A percentile compares a stretch with the other conserved stretches of the same genome.
These are phyloP conservation scores for Bipolaris zeicola DNA, from an alignment of 2,329 filamentous ascomycete genomes.

Conservation along the genomic window DNA sequence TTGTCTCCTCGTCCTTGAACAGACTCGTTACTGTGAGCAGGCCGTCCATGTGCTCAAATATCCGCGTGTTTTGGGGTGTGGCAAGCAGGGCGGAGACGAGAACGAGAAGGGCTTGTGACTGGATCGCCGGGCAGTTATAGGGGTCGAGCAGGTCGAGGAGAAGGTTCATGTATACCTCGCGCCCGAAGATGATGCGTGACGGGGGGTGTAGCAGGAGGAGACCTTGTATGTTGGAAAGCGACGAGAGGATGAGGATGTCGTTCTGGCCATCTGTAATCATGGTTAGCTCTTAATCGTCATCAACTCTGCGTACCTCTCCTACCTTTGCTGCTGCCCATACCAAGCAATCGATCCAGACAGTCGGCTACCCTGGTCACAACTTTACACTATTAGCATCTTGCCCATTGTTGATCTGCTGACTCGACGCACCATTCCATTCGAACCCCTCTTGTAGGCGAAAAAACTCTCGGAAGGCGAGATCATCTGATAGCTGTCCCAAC, in stretches of 20 bases:
- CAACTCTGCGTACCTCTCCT: not conserved
- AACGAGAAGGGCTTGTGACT: constrained; percentile 86
- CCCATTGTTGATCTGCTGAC: not conserved
- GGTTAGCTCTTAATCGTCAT: not conserved
- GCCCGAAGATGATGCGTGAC: constrained; percentile 82
- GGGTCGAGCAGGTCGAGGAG: constrained; percentile 93
- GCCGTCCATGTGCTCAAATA: constrained; percentile 90
- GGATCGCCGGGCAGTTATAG: constrained; percentile 85
- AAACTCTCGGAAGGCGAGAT: constrained; percentile 92
- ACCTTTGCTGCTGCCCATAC: constrained; percentile 67
- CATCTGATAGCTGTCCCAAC: constrained; percentile 73
- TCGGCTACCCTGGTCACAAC: constrained; percentile 84
- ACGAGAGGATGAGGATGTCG: constrained; percentile 84
- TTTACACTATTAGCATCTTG: constrained; percentile 29
- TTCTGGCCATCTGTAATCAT: constrained; percentile 69
- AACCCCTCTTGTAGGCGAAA: constrained; percentile 97
- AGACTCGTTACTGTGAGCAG: constrained; percentile 88
- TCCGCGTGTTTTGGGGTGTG: constrained; percentile 83
- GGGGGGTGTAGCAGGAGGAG: constrained; percentile 86
- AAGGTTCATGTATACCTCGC: constrained; percentile 94
- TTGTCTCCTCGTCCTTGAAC: constrained; percentile 86
- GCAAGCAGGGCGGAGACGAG: constrained; percentile 89
- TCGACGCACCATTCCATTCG: constrained; percentile 79
- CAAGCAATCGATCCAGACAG: constrained; percentile 84
- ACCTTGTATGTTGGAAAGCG: constrained; percentile 88